Percentiles rank a stretch among this genome's conserved stretches.
Evolutionary conservation across 306 rosid genomes (phyloP).

Genomic region (Begonia fuchsioides): DNA sequence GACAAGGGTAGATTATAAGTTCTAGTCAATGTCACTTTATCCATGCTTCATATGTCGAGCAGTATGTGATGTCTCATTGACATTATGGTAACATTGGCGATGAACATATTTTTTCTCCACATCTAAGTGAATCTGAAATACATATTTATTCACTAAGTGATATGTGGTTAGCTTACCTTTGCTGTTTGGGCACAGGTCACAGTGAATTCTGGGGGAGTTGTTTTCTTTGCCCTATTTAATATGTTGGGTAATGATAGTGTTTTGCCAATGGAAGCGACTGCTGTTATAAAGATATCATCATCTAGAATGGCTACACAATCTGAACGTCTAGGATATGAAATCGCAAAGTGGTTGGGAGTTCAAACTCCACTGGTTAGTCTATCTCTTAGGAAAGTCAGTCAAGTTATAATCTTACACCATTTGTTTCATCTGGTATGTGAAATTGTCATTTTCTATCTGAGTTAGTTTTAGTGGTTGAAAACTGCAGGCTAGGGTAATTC

Average conservation of each 20-base stretch:
- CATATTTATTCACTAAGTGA: too few relatives aligned
- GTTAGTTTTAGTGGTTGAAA: conserved; percentile 8
- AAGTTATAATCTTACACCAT: conserved; percentile 9
- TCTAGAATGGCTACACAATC: conserved; percentile 93
- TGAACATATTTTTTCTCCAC: background rate
- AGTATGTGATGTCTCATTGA: too few relatives aligned
- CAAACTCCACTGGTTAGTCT: conserved; percentile 72
- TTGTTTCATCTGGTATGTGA: conserved; percentile 2
- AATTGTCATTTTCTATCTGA: too few relatives aligned
- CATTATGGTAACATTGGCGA: too few relatives aligned
- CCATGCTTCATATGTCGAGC: too few relatives aligned
- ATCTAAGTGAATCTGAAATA: background rate
- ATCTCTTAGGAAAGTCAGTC: conserved; percentile 3
- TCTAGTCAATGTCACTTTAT: too few relatives aligned
- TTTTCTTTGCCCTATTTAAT: conserved; percentile 78
- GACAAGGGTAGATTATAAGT: too few relatives aligned
- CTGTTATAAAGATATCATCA: conserved; percentile 79
- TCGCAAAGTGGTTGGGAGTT: conserved; percentile 78
- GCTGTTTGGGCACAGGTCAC: conserved; percentile 58
- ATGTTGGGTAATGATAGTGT: conserved; percentile 24
- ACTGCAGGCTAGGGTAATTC: conserved; percentile 78
- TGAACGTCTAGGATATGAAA: conserved; percentile 88
- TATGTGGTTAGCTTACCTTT: conserved; percentile 1
- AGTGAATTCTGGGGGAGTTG: conserved; percentile 92
- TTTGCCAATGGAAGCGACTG: conserved; percentile 58